A percentile compares a stretch with the other conserved stretches of the same genome.
These are phyloP conservation scores for Scleromitrula shiraiana DNA, from an alignment of 2,329 filamentous ascomycete genomes.

Conservation along the genomic window DNA sequence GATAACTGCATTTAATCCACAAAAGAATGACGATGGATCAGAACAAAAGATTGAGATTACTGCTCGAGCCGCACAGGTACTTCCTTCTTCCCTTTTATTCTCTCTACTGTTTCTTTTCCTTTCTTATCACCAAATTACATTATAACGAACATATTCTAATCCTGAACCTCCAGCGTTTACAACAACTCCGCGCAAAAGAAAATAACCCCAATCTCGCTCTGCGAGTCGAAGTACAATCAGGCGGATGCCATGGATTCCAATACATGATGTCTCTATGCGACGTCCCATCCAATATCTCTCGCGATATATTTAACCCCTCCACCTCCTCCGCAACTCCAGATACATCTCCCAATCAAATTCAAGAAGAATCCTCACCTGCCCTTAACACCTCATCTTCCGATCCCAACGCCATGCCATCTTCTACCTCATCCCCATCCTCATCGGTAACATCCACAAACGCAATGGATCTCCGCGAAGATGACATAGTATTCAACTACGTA, in stretches of 20 bases:
- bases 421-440: not conserved
- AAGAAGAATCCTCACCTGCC: conserved; percentile 14
- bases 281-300: conserved; percentile 35
- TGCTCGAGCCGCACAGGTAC: conserved; percentile 68
- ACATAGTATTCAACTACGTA: conserved; percentile 72
- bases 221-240: conserved; percentile 86
- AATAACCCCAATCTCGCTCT: conserved; percentile 73
- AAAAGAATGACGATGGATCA: conserved; percentile 75
- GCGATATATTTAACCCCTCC: not conserved
- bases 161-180: conserved; percentile 19
- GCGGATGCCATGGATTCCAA: conserved; percentile 96
- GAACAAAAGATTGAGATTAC: conserved; percentile 79
- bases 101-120: not conserved
- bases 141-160: not conserved
- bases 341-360: conserved; percentile 20
- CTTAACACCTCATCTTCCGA: conserved; percentile 15
- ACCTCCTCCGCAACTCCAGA: not conserved
- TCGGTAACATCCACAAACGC: not conserved
- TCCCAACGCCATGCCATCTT: conserved; percentile 14
- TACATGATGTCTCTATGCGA: conserved; percentile 85
- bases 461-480: conserved; percentile 57
- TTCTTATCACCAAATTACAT: not conserved
- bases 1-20: conserved; percentile 56
- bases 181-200: conserved; percentile 51
- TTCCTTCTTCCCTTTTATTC: conserved; percentile 15